Conservation (phyloP, 2,329 filamentous ascomycete species). For the Cryphonectria naterciae region DNA sequence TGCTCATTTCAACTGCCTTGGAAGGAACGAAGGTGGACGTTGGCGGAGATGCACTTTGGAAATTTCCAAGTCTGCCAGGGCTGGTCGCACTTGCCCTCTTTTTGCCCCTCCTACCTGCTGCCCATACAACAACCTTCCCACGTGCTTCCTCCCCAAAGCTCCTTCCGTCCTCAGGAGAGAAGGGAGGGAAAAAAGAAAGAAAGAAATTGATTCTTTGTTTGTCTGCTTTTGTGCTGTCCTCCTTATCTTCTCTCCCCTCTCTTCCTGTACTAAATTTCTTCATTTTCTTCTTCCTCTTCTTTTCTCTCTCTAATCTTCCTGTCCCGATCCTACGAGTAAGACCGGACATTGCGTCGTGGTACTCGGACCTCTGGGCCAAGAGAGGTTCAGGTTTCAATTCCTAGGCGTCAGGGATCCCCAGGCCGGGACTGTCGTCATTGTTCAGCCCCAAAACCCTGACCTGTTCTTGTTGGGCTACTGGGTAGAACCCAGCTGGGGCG, state of each 20-base stretch:
- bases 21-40: not conserved
- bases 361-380: not conserved
- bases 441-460: not conserved
- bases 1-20: not conserved
- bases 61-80: not conserved
- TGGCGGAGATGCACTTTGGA: not conserved
- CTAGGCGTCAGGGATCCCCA: not conserved
- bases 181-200: too few relatives aligned
- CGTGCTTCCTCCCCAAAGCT: not conserved
- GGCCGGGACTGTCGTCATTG: constrained; percentile 10
- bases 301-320: not conserved
- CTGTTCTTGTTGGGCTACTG: not conserved
- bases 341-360: not conserved
- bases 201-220: not conserved
- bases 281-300: not conserved
- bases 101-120: not conserved
- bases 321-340: not conserved
- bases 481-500: not conserved
- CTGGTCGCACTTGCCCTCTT: not conserved
- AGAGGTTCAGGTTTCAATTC: not conserved
- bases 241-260: not conserved
- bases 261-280: not conserved
- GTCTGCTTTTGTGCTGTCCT: not conserved
- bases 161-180: not conserved
- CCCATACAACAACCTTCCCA: not conserved